Percentiles rank a stretch among this genome's conserved stretches.
Evolutionary conservation across 2,329 filamentous ascomycete species (phyloP).

Genomic region (Epichloe uncinata): DNA sequence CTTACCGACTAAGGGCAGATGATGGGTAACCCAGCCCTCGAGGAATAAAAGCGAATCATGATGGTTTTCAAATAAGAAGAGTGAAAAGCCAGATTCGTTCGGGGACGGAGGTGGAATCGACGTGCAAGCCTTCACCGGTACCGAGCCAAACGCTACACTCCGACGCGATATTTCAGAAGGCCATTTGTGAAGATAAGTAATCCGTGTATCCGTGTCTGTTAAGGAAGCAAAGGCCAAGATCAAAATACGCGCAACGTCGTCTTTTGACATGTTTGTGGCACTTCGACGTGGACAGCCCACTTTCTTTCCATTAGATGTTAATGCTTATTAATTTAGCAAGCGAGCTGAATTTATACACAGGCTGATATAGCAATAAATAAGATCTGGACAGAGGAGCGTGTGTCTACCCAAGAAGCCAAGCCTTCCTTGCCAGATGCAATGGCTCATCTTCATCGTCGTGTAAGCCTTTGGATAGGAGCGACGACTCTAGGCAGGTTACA

Average conservation of each 20-base stretch:
- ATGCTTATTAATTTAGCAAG: background rate
- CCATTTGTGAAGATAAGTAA: background rate
- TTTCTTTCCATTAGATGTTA: no score
- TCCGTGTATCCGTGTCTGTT: background rate
- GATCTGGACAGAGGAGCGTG: no score
- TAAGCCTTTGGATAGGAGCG: background rate
- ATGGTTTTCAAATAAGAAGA: background rate
- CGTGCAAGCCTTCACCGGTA: background rate
- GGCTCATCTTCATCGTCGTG: conserved; percentile 8
- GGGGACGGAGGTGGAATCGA: background rate
- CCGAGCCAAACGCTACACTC: background rate
- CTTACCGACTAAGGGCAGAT: conserved; percentile 21
- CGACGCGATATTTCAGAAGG: background rate
- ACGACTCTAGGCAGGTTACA: background rate
- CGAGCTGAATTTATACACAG: background rate
- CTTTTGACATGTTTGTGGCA: no score
- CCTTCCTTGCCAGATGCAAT: no score
- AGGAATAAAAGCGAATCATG: background rate
- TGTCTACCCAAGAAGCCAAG: no score
- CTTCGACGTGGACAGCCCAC: no score
- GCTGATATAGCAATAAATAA: no score
- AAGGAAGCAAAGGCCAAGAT: no score
- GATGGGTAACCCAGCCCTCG: conserved; percentile 11
- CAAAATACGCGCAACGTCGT: no score
- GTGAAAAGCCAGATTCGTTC: background rate